Percentiles rank a stretch among this genome's conserved stretches.
These are phyloP conservation scores for Aspergillus phoenicis DNA, from an alignment of 2,329 filamentous ascomycete genomes.

Conservation along the genomic window DNA sequence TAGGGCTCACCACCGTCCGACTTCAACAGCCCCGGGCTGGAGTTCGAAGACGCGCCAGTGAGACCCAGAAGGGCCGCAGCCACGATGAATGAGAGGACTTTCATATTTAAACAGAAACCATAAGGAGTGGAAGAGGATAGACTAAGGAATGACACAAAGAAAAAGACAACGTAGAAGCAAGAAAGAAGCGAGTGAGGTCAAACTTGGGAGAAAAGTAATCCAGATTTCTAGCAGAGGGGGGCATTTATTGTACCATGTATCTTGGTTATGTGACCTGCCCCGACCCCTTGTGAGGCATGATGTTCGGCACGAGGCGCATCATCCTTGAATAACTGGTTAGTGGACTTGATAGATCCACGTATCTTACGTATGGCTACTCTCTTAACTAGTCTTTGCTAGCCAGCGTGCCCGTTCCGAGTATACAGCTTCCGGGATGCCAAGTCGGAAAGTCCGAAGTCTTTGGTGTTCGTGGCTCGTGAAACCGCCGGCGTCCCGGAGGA, in stretches of 20 bases:
- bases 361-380: background rate
- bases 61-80: slow-evolving; percentile 2
- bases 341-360: background rate
- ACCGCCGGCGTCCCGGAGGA: background rate
- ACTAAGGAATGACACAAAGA: background rate
- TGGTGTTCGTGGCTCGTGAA: background rate
- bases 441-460: background rate
- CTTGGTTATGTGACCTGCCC: background rate
- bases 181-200: background rate
- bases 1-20: background rate
- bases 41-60: background rate
- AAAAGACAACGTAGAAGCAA: background rate
- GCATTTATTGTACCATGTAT: background rate
- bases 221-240: background rate
- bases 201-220: background rate
- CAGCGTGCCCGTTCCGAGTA: background rate
- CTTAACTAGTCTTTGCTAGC: background rate
- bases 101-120: background rate
- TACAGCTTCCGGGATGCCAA: background rate
- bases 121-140: background rate
- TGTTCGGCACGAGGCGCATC: background rate
- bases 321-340: background rate
- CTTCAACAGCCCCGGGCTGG: slow-evolving; percentile 5
- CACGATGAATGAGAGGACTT: background rate
- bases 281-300: background rate